phyloP scores from a whole-genome alignment of 345 rosid genomes.

The Arabis hirsuta region DNA sequence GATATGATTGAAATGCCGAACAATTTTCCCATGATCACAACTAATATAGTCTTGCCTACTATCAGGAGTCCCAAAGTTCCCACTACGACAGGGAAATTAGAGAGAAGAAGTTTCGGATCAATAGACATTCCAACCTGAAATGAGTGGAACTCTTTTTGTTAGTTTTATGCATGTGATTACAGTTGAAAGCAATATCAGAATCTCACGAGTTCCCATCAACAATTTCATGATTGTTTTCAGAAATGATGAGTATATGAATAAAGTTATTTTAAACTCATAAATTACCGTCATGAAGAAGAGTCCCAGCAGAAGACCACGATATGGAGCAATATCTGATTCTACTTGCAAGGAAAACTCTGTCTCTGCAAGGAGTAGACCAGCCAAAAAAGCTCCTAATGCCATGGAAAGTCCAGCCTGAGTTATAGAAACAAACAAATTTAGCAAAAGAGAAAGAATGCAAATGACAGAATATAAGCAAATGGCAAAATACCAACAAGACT shows the following conservation, averaged over 20 bases:
- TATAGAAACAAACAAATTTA: conserved; percentile 28
- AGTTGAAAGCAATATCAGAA: conserved; percentile 23
- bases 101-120: conserved; percentile 91
- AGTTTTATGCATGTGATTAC: conserved; percentile 35
- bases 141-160: conserved; percentile 36
- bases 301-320: conserved; percentile 95
- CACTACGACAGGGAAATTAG: conserved; percentile 81
- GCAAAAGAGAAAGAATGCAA: background rate
- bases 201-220: conserved; percentile 3
- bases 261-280: conserved; percentile 21
- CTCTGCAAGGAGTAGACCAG: conserved; percentile 99
- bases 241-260: conserved; percentile 25
- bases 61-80: conserved; percentile 84
- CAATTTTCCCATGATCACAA: conserved; percentile 71
- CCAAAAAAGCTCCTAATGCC: conserved; percentile 98
- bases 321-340: conserved; percentile 99
- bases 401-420: conserved; percentile 98
- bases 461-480: background rate
- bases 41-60: conserved; percentile 81
- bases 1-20: conserved; percentile 90
- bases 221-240: background rate
- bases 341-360: conserved; percentile 99
- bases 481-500: conserved; percentile 37
- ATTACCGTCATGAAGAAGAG: conserved; percentile 99
- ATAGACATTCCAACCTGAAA: conserved; percentile 99